Base-by-base conservation (phyloP, 2,329 filamentous ascomycete genomes). In the Aspergillus neotritici region DNA sequence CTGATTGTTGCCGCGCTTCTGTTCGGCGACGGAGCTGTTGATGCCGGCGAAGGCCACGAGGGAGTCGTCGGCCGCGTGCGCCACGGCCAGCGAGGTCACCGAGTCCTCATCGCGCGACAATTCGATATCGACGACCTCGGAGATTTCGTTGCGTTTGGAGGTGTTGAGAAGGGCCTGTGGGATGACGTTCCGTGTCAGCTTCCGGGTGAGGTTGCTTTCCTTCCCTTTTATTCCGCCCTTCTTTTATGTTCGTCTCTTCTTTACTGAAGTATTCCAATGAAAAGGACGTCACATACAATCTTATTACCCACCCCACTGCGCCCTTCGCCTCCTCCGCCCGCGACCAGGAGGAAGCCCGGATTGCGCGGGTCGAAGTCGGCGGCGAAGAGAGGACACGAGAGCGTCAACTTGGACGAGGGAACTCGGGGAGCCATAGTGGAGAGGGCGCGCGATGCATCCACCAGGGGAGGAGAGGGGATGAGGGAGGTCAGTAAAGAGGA, bases 291-390 rank as follows among this genome's bases (percentile, higher is more conserved):
- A 72, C 82, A 61, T 69, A 86, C 86, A 59, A 95, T 88, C 67
- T 88, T 88, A 73, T 95, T 95, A 44, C 83, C 82, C 15, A 95
- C 86, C 34, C 88, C 89, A 53, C 80, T 88, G 52, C 81, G 80
- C 37, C 86, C 82, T 51, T 87, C 82, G 39, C 91, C 91, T 52
- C 91, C 91, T 49, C 91, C 91, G 40, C 91, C 91, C 47, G 84
- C 88, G 31, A 95, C 86, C 7, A 95, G 72, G 16, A 96, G 74
- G 51, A 83, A 82, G 50, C 79, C 79, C 47, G 83, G 77, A 70
- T 94, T 82, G 58, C 84, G 78, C 40, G 85, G 87, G 61, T 94
- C 88, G 66, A 94, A 96, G 61, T 89, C 89, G 63, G 88, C 86
- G 43, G 85, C 82, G 66, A 89, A 95, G 46, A 94, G 78, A 37